A percentile compares a stretch with the other conserved stretches of the same genome.
These are phyloP conservation scores for Aspergillus tamarii DNA, from an alignment of 2,329 filamentous ascomycete genomes.

Conservation along the genomic window DNA sequence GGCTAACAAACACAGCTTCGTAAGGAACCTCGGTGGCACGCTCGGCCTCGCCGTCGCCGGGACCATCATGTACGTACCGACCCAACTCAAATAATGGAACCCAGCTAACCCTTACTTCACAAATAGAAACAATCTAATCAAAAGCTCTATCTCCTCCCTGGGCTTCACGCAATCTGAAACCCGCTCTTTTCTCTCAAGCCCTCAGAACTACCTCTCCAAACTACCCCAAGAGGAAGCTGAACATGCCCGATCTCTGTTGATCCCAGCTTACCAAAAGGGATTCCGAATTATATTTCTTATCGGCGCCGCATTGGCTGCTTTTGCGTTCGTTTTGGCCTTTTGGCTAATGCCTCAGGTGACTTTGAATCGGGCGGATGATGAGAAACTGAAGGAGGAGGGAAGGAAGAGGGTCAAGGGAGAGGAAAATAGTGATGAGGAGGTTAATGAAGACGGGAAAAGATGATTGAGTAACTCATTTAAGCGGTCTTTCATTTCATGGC, in stretches of 20 bases:
- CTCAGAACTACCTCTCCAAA: slow-evolving; percentile 32
- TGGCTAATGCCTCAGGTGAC: slow-evolving; percentile 43
- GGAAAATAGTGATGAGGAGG: slow-evolving; percentile 19
- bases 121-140: slow-evolving; percentile 35
- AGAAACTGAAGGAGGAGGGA: slow-evolving; percentile 34
- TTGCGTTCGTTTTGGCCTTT: slow-evolving; percentile 38
- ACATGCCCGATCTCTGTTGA: slow-evolving; percentile 31
- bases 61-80: slow-evolving; percentile 41
- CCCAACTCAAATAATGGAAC: background rate
- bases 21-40: slow-evolving; percentile 47
- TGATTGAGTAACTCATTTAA: background rate
- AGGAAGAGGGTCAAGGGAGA: slow-evolving; percentile 25
- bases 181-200: slow-evolving; percentile 34
- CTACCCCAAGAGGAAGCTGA: slow-evolving; percentile 28
- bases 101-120: background rate
- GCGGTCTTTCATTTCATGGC: background rate
- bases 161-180: slow-evolving; percentile 26
- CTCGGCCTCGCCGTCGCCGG: slow-evolving; percentile 45
- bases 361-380: slow-evolving; percentile 33
- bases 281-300: slow-evolving; percentile 47
- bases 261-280: slow-evolving; percentile 41
- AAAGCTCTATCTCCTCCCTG: slow-evolving; percentile 30
- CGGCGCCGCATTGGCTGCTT: slow-evolving; percentile 38
- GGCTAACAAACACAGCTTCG: slow-evolving; percentile 34
- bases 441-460: background rate